Evolutionary conservation across 768 basidiomycete genomes (phyloP).

Genomic region (Amanita phalloides): DNA sequence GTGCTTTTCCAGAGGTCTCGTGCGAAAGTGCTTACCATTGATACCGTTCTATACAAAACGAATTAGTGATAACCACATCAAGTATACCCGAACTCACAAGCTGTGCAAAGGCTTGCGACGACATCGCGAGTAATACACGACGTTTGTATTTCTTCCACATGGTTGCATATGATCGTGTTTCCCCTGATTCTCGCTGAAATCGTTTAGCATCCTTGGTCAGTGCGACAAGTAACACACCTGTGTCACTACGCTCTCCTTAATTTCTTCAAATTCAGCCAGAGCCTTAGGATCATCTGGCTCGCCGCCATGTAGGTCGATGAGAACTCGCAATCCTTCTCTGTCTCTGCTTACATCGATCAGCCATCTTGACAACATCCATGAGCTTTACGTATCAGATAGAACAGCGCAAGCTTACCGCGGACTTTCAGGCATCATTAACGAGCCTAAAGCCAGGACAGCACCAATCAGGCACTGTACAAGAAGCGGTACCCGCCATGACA

Average conservation of each 20-base stretch:
- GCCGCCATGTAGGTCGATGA: constrained; percentile 84
- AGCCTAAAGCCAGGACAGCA: constrained; percentile 61
- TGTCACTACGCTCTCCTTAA: constrained; percentile 65
- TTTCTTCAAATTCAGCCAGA: constrained; percentile 76
- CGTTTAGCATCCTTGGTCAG: not conserved
- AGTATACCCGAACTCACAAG: constrained; percentile 41
- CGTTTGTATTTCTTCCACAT: constrained; percentile 88
- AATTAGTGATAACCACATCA: not conserved
- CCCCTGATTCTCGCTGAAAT: constrained; percentile 59
- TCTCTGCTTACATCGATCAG: constrained; percentile 84
- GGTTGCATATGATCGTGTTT: constrained; percentile 59
- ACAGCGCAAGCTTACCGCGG: constrained; percentile 39
- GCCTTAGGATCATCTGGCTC: constrained; percentile 58
- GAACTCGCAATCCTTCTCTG: constrained; percentile 71
- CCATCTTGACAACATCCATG: constrained; percentile 41
- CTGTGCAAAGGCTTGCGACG: constrained; percentile 92
- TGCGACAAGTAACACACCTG: constrained; percentile 34
- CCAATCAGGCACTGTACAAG: constrained; percentile 80
- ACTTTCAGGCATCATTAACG: constrained; percentile 75
- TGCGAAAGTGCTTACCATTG: constrained; percentile 46
- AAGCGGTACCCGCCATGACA: constrained; percentile 79
- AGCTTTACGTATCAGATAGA: not conserved
- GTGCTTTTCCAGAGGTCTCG: not conserved
- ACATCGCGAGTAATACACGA: constrained; percentile 87
- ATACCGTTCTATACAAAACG: constrained; percentile 67